Percentiles rank a stretch among this genome's conserved stretches.
Evolutionary conservation across 495 filamentous ascomycete species (phyloP).

Genomic region (Cryomyces minteri): DNA sequence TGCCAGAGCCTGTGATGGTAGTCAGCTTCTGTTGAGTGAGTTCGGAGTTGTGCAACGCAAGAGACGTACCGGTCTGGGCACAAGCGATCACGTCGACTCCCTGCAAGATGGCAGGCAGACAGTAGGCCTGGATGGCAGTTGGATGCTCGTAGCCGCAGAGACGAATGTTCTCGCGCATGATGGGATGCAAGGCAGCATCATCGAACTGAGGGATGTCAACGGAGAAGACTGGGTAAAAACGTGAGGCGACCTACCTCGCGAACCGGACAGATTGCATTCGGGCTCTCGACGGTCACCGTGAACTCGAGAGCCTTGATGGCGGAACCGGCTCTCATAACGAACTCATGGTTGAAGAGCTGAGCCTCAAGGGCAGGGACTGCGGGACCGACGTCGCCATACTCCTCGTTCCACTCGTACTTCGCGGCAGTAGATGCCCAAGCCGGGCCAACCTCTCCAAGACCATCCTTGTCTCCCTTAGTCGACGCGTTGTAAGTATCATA

Average conservation of each 20-base stretch:
- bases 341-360: constrained; percentile 44
- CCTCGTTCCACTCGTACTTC: constrained; percentile 72
- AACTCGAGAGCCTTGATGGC: constrained; percentile 28
- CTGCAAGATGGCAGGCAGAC: constrained; percentile 52
- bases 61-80: constrained; percentile 70
- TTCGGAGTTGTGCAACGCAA: neutral
- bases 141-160: constrained; percentile 46
- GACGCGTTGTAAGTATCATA: constrained; percentile 3
- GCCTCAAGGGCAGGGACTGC: constrained; percentile 44
- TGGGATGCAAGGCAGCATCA: constrained; percentile 68
- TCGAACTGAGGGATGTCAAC: constrained; percentile 32
- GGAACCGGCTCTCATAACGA: constrained; percentile 24
- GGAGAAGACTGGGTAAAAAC: neutral
- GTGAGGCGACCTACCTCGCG: constrained; percentile 16
- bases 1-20: constrained; percentile 64
- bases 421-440: constrained; percentile 39
- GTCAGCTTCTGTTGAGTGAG: too few species aligned
- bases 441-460: too few species aligned
- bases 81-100: constrained; percentile 69
- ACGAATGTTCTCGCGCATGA: constrained; percentile 58
- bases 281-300: constrained; percentile 39
- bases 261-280: constrained; percentile 32
- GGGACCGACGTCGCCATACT: constrained; percentile 73
- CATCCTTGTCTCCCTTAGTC: too few species aligned
- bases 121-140: constrained; percentile 75